Evolutionary conservation across 306 rosid genomes (phyloP).

Genomic region (Rosa multiflora): DNA sequence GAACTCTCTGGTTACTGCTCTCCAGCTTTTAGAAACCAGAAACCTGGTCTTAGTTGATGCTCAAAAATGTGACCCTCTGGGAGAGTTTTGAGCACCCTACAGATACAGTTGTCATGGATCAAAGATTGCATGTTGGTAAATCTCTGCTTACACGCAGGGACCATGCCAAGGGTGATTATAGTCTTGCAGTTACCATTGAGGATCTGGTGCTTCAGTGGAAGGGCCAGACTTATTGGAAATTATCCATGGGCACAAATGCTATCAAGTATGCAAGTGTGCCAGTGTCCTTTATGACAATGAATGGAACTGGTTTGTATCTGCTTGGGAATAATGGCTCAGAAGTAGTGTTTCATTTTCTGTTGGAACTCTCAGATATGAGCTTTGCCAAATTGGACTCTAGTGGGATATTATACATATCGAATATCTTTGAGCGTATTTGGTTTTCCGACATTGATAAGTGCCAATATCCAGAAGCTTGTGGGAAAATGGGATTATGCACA

Average conservation of each 20-base stretch:
- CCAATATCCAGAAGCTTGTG: conserved; percentile 12
- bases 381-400: conserved; percentile 2
- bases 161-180: neutral
- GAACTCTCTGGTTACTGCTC: conserved; percentile 7
- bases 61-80: conserved; percentile 10
- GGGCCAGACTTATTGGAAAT: conserved; percentile 20
- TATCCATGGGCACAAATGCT: neutral
- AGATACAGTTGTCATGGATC: conserved; percentile 9
- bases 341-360: neutral
- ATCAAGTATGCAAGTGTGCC: neutral
- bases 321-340: conserved; percentile 5
- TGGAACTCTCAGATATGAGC: neutral
- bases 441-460: neutral
- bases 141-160: neutral
- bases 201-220: conserved; percentile 22
- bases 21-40: conserved; percentile 15
- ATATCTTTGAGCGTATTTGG: too few species aligned
- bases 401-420: too few species aligned
- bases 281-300: conserved; percentile 15
- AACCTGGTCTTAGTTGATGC: conserved; percentile 2
- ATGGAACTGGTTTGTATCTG: conserved; percentile 8
- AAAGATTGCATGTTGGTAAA: neutral
- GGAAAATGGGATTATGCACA: conserved; percentile 16
- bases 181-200: neutral
- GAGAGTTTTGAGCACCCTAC: conserved; percentile 2